Evolutionary conservation across 805 yeast species (phyloP), one percentile per base, ranked within the genome.

Genomic region (Sugiyamaella floridensis): DNA sequence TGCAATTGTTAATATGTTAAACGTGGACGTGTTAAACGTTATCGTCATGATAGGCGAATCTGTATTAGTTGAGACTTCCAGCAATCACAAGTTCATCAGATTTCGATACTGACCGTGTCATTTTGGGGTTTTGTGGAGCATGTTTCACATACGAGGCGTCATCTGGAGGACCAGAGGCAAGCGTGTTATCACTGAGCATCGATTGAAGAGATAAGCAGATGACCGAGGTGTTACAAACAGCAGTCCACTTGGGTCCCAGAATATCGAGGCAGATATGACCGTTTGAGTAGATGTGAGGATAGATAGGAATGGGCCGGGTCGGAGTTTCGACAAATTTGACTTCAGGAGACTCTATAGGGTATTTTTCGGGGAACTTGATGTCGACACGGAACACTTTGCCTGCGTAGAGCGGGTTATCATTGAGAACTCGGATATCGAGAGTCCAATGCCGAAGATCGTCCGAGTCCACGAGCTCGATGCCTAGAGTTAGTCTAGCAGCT

Each of bases 261-360:
- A 85, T 67, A 60, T 85, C 70, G 18, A 85, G 68, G 62, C 92
- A 85, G n/a, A 85, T 85, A 60, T 85, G 90, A 1, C 90, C 92
- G 60, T 85, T 85, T 32, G 84, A 76, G 61, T 85, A 85, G 2
- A 85, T 73, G 61, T 85, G 92, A 0, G 92, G 92, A 61, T 85
- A 89, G 2, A 83, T 59, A 1, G 92, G 92, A 2, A 85, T 76
- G 29, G 63, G 58, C 5, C 62, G 60, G 1, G 53, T 55, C 11
- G 47, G 50, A 1, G 62, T 54, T 2, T 51, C 58, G n/a, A 78
- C 61, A 61, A 83, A 83, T 54, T 75, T 71, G 1, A 79, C 84
- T 51, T 74, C 75, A 0, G 88, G 88, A 2, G 81, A 73, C 20
- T 71, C 75, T 40, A 82, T 80, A 0, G 88, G 88, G 55, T 83